Evolutionary conservation across 2,329 filamentous ascomycete genomes (phyloP).

Genomic region (Pyrenochaeta sp.): DNA sequence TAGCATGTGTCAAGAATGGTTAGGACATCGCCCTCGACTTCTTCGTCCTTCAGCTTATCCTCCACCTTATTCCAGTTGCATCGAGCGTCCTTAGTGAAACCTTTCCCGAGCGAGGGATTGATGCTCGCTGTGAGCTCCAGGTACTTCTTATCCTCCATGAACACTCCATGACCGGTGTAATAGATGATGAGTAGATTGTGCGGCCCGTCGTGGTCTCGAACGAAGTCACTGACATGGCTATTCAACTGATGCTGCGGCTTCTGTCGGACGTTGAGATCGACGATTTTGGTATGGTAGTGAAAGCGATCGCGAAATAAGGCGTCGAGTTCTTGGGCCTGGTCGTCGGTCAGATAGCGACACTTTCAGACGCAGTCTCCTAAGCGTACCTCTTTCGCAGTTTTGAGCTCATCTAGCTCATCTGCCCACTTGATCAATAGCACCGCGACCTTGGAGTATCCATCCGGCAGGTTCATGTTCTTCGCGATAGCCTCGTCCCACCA

Average conservation of each 20-base stretch:
- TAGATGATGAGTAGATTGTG: conserved; percentile 50
- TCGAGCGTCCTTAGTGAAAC: conserved; percentile 34
- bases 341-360: not conserved
- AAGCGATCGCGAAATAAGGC: conserved; percentile 39
- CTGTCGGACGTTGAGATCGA: conserved; percentile 42
- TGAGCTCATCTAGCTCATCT: conserved; percentile 43
- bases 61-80: conserved; percentile 49
- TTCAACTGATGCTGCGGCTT: conserved; percentile 49
- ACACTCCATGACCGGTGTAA: conserved; percentile 51
- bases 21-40: conserved; percentile 46
- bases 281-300: conserved; percentile 39
- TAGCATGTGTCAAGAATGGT: conserved; percentile 52
- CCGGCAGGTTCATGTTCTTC: conserved; percentile 32
- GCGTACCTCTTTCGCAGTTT: conserved; percentile 43
- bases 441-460: conserved; percentile 38
- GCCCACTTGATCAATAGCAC: conserved; percentile 45
- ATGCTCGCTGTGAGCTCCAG: conserved; percentile 37
- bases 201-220: conserved; percentile 38
- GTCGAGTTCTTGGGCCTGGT: conserved; percentile 41
- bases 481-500: conserved; percentile 45
- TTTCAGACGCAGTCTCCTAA: not conserved
- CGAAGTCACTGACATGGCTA: conserved; percentile 35
- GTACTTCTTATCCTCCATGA: conserved; percentile 25
- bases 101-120: conserved; percentile 21
- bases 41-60: conserved; percentile 33